These are phyloP conservation scores for Grigorovia humatica DNA, from an alignment of 805 yeast genomes.

Conservation along the genomic window DNA sequence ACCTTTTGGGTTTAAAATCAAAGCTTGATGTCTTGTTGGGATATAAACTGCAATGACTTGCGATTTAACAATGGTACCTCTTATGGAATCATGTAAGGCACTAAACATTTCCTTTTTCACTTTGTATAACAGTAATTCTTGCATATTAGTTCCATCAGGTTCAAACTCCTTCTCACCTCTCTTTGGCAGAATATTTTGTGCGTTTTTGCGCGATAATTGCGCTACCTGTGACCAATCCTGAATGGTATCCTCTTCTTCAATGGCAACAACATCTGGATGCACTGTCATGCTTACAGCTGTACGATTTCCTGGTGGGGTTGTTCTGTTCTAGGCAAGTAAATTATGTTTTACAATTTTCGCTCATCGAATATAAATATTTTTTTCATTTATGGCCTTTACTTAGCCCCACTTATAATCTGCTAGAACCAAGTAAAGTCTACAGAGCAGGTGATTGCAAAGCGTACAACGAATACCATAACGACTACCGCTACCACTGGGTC, in stretches of 20 bases:
- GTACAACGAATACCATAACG: no score
- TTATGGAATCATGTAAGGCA: conserved; percentile 40
- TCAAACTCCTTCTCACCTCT: conserved; percentile 82
- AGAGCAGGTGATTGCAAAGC: no score
- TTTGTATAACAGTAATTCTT: conserved; percentile 36
- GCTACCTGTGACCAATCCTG: conserved; percentile 45
- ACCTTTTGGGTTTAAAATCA: conserved; percentile 50
- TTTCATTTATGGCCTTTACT: not conserved
- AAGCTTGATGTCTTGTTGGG: conserved; percentile 26
- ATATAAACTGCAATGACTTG: conserved; percentile 43
- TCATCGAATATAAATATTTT: not conserved
- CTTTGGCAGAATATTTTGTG: conserved; percentile 38
- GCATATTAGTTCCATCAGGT: conserved; percentile 62
- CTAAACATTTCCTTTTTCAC: conserved; percentile 64
- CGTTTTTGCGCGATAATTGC: conserved; percentile 14
- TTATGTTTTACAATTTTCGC: not conserved
- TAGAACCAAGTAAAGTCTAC: no score
- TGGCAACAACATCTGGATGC: conserved; percentile 9
- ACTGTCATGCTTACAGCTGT: not conserved
- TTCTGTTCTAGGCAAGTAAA: not conserved
- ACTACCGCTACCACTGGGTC: no score
- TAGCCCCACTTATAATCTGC: not conserved
- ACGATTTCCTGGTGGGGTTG: not conserved
- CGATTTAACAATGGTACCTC: conserved; percentile 42
- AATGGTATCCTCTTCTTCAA: conserved; percentile 35